Conservation (phyloP, 441 rosid genomes). For the Populus hybrid region DNA sequence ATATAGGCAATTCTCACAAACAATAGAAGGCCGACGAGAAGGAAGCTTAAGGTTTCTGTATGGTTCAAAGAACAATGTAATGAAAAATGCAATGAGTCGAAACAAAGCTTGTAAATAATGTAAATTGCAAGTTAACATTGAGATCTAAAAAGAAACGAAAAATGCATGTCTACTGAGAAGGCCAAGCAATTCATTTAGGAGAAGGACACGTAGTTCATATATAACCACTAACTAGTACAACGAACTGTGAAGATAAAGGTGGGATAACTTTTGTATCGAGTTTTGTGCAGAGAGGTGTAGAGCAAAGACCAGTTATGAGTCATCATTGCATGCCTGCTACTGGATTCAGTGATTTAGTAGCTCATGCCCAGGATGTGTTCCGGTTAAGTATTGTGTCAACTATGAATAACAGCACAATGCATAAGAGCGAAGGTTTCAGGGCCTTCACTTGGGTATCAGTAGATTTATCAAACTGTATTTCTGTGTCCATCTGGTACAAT, state of each 20-base stretch:
- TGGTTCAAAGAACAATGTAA: neutral
- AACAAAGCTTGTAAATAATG: neutral
- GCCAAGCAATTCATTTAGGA: neutral
- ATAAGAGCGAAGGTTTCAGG: neutral
- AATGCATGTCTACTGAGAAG: neutral
- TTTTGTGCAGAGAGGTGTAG: neutral
- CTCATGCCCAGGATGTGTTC: neutral
- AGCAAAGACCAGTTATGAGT: neutral
- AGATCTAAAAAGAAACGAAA: neutral
- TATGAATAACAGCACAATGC: neutral
- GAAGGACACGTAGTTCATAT: neutral
- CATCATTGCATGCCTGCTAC: neutral
- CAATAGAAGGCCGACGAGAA: constrained; percentile 67
- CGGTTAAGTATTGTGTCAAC: neutral
- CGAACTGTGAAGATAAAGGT: neutral
- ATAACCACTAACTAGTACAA: neutral
- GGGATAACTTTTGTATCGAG: neutral
- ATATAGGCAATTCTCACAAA: constrained; percentile 85
- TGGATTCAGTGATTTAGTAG: neutral
- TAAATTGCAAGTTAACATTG: neutral
- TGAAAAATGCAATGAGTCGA: neutral
- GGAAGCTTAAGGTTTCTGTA: constrained; percentile 83
- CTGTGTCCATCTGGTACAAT: neutral
- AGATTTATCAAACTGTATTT: neutral
- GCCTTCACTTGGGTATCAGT: neutral